Conservation (phyloP, 2,329 filamentous ascomycete species). For the Albophoma yamanashiensis region DNA sequence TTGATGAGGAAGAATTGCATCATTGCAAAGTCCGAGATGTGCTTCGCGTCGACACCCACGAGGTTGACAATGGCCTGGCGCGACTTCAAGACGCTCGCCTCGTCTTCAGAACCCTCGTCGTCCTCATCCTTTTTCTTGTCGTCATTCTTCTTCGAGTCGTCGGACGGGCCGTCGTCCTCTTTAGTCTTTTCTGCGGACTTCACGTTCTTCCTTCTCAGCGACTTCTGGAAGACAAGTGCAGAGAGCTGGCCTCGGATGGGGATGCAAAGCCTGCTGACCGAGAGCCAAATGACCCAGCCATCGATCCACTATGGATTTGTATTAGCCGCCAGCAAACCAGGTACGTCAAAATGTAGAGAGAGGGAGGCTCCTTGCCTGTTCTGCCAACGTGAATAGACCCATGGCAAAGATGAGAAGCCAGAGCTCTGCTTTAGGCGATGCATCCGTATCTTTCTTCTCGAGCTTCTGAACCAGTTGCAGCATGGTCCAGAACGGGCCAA, state of each 20-base stretch:
- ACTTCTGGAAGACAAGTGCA: conserved; percentile 65
- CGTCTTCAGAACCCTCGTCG: conserved; percentile 36
- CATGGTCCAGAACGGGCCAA: conserved; percentile 61
- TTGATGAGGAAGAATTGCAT: conserved; percentile 56
- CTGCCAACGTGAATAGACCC: conserved; percentile 45
- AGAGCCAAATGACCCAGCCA: conserved; percentile 56
- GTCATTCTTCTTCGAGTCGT: conserved; percentile 10
- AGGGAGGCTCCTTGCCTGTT: conserved; percentile 23
- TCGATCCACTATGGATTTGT: conserved; percentile 40
- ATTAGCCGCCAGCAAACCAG: not conserved
- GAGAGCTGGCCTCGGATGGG: conserved; percentile 61
- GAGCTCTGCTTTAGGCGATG: conserved; percentile 37
- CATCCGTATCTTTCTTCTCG: conserved; percentile 39
- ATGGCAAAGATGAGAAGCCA: conserved; percentile 62
- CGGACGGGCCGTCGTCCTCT: conserved; percentile 17
- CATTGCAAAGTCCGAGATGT: conserved; percentile 57
- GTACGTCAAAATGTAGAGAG: not conserved
- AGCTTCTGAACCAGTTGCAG: conserved; percentile 54
- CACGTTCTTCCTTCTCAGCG: conserved; percentile 66
- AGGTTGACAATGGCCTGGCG: conserved; percentile 67
- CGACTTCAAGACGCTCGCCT: conserved; percentile 38
- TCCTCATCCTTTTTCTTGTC: conserved; percentile 21
- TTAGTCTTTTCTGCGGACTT: conserved; percentile 46
- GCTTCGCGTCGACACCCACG: conserved; percentile 63
- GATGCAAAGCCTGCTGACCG: conserved; percentile 50